phyloP scores from a whole-genome alignment of 2,329 filamentous ascomycete genomes.

The Mollisiaceae sp. region DNA sequence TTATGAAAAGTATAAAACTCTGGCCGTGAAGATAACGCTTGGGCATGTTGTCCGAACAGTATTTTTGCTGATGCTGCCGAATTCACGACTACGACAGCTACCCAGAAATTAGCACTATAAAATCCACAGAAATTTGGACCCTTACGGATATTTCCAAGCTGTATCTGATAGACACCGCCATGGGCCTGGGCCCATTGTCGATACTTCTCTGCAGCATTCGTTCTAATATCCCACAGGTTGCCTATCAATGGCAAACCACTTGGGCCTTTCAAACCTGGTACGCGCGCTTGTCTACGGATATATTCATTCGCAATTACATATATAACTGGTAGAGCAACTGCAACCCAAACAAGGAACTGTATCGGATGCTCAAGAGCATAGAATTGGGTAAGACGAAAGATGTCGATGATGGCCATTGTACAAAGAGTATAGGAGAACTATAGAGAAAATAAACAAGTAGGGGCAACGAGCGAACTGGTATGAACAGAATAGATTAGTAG shows the following conservation, averaged over 20 bases:
- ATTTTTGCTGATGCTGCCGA: constrained; percentile 55
- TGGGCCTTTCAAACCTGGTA: constrained; percentile 53
- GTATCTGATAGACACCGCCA: constrained; percentile 60
- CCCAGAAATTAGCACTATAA: too few relatives aligned
- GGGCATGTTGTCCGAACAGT: constrained; percentile 57
- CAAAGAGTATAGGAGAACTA: not conserved
- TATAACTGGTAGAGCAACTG: constrained; percentile 25
- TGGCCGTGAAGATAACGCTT: constrained; percentile 59
- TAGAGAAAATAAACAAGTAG: not conserved
- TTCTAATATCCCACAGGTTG: constrained; percentile 59
- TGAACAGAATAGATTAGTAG: not conserved
- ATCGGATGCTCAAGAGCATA: constrained; percentile 23
- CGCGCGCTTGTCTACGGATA: constrained; percentile 27
- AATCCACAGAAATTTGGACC: too few relatives aligned
- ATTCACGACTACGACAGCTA: constrained; percentile 58
- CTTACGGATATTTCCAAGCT: constrained; percentile 57
- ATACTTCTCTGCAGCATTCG: constrained; percentile 62
- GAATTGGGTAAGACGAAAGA: constrained; percentile 17
- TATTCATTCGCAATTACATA: constrained; percentile 34
- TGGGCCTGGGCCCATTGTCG: constrained; percentile 57
- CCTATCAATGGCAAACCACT: constrained; percentile 58
- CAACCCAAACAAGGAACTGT: constrained; percentile 14
- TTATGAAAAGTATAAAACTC: constrained; percentile 66
- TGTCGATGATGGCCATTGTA: constrained; percentile 30
- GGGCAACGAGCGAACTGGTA: not conserved